Conservation (phyloP, 1,284 basidiomycete genomes). For the Sparassis latifolia region DNA sequence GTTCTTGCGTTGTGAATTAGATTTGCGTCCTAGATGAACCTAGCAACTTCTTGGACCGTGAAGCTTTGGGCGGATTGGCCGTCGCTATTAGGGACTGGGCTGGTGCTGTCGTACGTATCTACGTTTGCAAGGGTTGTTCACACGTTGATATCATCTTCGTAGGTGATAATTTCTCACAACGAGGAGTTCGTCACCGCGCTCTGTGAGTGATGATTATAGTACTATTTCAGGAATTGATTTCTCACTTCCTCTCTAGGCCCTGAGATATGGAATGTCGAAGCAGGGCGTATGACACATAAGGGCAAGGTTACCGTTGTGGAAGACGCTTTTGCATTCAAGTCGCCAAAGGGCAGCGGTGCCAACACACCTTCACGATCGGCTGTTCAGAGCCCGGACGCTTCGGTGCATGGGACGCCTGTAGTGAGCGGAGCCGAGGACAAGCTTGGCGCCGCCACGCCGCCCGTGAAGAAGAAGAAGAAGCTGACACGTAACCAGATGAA, state of each 20-base stretch:
- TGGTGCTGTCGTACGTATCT: slow-evolving; percentile 75
- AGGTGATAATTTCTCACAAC: slow-evolving; percentile 97
- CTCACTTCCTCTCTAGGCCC: slow-evolving; percentile 40
- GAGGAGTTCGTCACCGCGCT: slow-evolving; percentile 85
- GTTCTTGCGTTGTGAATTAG: slow-evolving; percentile 21
- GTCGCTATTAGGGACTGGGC: slow-evolving; percentile 96
- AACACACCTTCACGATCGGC: slow-evolving; percentile 65
- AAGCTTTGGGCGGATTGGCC: slow-evolving; percentile 88
- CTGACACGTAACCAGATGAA: slow-evolving; percentile 86
- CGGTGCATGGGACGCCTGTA: slow-evolving; percentile 59
- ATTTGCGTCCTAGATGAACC: slow-evolving; percentile 88
- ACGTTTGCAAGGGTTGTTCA: slow-evolving; percentile 12
- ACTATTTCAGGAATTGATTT: not conserved
- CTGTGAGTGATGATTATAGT: slow-evolving; percentile 44
- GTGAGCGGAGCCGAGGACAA: slow-evolving; percentile 65
- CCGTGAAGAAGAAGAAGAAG: slow-evolving; percentile 85
- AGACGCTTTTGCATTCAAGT: slow-evolving; percentile 58
- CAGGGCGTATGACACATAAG: slow-evolving; percentile 77
- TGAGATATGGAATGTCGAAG: slow-evolving; percentile 80
- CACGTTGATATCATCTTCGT: slow-evolving; percentile 14
- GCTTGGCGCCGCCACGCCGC: slow-evolving; percentile 32
- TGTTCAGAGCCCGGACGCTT: slow-evolving; percentile 58
- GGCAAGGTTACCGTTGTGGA: slow-evolving; percentile 85
- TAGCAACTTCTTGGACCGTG: slow-evolving; percentile 94
- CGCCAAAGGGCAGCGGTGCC: slow-evolving; percentile 61